Evolutionary conservation across 2,329 filamentous ascomycete species (phyloP).

Genomic region (Lasiodiplodia citricola): DNA sequence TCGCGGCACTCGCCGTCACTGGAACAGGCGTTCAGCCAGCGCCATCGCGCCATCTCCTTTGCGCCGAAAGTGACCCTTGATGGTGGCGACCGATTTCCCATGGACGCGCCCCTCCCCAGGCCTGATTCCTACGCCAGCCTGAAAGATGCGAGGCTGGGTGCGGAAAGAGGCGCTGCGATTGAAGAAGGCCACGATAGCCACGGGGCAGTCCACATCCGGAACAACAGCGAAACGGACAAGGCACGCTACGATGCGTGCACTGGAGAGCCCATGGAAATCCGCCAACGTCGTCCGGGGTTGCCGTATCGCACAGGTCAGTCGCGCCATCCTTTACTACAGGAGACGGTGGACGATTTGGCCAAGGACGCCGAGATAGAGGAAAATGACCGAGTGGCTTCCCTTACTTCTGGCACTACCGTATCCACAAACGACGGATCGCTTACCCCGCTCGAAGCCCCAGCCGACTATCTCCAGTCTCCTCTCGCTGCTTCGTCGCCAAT

Average conservation of each 20-base stretch:
- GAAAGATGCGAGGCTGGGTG: background rate
- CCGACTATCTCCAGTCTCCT: conserved; percentile 40
- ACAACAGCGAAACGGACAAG: conserved; percentile 35
- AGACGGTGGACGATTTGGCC: conserved; percentile 37
- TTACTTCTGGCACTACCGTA: conserved; percentile 50
- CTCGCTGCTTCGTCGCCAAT: conserved; percentile 41
- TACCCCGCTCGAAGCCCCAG: conserved; percentile 43
- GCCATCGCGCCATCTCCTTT: conserved; percentile 49
- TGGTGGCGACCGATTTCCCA: conserved; percentile 43
- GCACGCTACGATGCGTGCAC: conserved; percentile 33
- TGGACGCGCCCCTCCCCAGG: conserved; percentile 47
- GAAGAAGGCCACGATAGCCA: conserved; percentile 34
- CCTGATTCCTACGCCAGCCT: conserved; percentile 1
- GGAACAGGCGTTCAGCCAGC: conserved; percentile 36
- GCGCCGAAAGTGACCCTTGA: conserved; percentile 47
- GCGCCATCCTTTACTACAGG: conserved; percentile 43
- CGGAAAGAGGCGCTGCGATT: conserved; percentile 29
- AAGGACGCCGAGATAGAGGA: conserved; percentile 31
- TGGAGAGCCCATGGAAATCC: conserved; percentile 18
- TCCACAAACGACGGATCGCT: conserved; percentile 47
- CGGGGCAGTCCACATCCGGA: conserved; percentile 11
- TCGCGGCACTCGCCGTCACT: conserved; percentile 15
- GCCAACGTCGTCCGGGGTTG: conserved; percentile 33
- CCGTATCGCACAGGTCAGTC: conserved; percentile 36
- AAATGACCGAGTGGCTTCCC: conserved; percentile 43